phyloP scores from a whole-genome alignment of 768 basidiomycete species.

The Macrolepiota dolichaula region DNA sequence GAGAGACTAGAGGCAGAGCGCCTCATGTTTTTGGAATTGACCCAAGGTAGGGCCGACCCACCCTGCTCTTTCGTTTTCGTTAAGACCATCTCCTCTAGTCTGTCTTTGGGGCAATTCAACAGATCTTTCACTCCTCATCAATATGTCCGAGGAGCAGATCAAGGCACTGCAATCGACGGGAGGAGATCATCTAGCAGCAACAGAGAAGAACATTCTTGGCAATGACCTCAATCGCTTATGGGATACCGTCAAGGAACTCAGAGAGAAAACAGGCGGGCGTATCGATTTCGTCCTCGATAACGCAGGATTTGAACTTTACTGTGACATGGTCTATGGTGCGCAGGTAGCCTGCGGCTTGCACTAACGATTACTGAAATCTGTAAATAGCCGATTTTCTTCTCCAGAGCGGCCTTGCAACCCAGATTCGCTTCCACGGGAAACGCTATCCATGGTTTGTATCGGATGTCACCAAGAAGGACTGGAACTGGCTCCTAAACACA shows the following conservation, averaged over 20 bases:
- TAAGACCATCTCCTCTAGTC: conserved; percentile 39
- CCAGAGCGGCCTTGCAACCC: conserved; percentile 80
- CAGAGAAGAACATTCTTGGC: conserved; percentile 94
- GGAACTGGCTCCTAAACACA: conserved; percentile 87
- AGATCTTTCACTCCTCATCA: conserved; percentile 90
- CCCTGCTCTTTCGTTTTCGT: neutral
- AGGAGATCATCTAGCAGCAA: conserved; percentile 91
- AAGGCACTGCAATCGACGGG: conserved; percentile 95
- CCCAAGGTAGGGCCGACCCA: conserved; percentile 58
- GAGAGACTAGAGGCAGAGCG: conserved; percentile 71
- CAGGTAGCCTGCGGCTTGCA: neutral
- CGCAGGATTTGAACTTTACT: conserved; percentile 87
- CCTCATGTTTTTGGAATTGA: conserved; percentile 88
- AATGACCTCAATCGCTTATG: conserved; percentile 74
- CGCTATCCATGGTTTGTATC: conserved; percentile 94
- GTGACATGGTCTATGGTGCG: conserved; percentile 82
- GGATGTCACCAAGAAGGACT: conserved; percentile 90
- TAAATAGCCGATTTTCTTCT: conserved; percentile 83
- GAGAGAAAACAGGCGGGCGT: conserved; percentile 67
- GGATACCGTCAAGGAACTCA: conserved; percentile 68
- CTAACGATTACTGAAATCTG: neutral
- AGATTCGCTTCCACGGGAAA: conserved; percentile 94
- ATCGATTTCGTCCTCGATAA: conserved; percentile 85
- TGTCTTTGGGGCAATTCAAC: conserved; percentile 98
- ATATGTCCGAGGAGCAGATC: conserved; percentile 98